Conservation (phyloP, 1,139 yeast genomes). For the Magnusiomyces suaveolens region DNA sequence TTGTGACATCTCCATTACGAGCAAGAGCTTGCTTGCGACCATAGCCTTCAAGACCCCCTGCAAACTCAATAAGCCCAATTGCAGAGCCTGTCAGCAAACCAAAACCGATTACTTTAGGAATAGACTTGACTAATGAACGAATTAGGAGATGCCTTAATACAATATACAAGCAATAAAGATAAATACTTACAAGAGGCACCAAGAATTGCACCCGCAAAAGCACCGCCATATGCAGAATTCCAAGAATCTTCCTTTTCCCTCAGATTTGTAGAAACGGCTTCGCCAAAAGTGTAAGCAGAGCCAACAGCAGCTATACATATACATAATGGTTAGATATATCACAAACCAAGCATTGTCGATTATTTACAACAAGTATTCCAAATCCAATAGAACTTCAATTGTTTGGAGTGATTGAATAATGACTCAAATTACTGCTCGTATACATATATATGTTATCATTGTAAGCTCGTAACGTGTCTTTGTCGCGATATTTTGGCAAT, state of each 20-base stretch:
- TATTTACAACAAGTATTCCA: too few species aligned
- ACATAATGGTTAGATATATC: background rate
- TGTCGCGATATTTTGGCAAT: too few species aligned
- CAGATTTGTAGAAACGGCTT: slow-evolving; percentile 36
- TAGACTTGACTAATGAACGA: slow-evolving; percentile 29
- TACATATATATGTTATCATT: too few species aligned
- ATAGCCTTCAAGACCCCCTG: slow-evolving; percentile 36
- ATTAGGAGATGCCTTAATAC: slow-evolving; percentile 3
- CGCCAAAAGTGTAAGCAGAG: slow-evolving; percentile 35
- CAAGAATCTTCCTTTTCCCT: slow-evolving; percentile 38
- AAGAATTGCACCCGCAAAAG: slow-evolving; percentile 39
- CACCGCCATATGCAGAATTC: slow-evolving; percentile 44
- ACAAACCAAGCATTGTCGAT: too few species aligned
- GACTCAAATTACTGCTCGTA: too few species aligned
- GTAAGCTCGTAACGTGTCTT: too few species aligned
- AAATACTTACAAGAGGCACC: slow-evolving; percentile 32
- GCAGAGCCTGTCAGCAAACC: slow-evolving; percentile 35
- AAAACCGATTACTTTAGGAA: slow-evolving; percentile 40
- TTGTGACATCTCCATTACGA: slow-evolving; percentile 25
- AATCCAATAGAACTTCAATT: too few species aligned
- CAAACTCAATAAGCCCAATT: slow-evolving; percentile 38
- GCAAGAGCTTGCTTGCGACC: slow-evolving; percentile 31
- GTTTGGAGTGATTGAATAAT: too few species aligned
- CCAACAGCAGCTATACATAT: slow-evolving; percentile 28
- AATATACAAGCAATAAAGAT: slow-evolving; percentile 1